Conservation (phyloP, 305 asterid species). For the Solanum hybrid region DNA sequence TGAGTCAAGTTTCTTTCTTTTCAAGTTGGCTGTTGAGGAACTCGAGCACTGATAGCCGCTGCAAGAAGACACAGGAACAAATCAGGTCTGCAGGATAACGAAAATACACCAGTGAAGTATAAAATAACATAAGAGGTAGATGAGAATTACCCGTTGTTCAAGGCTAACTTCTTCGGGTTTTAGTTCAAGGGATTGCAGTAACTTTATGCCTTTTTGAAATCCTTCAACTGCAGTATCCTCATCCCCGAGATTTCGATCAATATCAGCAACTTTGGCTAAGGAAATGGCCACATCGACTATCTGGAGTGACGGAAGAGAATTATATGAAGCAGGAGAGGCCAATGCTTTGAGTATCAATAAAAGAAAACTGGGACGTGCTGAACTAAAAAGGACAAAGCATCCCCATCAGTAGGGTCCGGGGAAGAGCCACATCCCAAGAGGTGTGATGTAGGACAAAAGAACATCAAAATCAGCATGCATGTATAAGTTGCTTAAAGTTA, state of each 20-base stretch:
- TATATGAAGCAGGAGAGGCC: background rate
- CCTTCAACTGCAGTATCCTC: conserved; percentile 55
- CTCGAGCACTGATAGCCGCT: conserved; percentile 73
- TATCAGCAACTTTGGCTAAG: conserved; percentile 91
- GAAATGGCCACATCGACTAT: conserved; percentile 66
- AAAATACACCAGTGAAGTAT: background rate
- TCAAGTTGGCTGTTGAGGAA: conserved; percentile 53
- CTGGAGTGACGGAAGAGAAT: conserved; percentile 22
- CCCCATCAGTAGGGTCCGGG: background rate
- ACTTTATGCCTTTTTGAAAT: conserved; percentile 67
- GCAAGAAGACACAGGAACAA: conserved; percentile 17
- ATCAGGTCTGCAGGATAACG: conserved; percentile 2
- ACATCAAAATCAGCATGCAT: background rate
- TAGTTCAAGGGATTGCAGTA: conserved; percentile 47
- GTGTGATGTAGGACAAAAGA: background rate
- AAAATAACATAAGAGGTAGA: background rate
- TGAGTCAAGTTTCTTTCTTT: conserved; percentile 21
- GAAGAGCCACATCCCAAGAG: background rate
- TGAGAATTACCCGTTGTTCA: conserved; percentile 56
- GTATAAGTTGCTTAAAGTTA: background rate
- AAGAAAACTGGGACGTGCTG: background rate
- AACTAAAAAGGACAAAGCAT: background rate
- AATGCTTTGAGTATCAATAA: background rate
- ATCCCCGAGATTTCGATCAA: conserved; percentile 69
- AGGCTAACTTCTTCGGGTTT: conserved; percentile 44